Conservation (phyloP, 441 rosid species). For the Manihot esculenta region DNA sequence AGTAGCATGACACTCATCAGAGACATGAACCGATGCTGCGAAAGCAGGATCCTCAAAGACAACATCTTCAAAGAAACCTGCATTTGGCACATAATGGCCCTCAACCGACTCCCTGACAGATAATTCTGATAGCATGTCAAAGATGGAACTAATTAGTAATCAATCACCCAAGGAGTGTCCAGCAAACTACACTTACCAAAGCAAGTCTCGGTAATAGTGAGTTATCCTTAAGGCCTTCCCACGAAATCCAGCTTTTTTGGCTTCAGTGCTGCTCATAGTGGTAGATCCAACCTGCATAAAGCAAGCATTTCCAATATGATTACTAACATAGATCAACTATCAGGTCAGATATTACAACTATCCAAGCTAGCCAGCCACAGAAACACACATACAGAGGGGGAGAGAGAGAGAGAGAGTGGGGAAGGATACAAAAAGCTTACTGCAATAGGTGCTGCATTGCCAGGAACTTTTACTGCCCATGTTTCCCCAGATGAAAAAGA, state of each 20-base stretch:
- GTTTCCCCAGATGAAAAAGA: slow-evolving; percentile 72
- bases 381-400: background rate
- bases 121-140: slow-evolving; percentile 27
- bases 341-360: background rate
- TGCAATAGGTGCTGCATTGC: slow-evolving; percentile 87
- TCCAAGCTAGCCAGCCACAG: background rate
- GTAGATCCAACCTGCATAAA: slow-evolving; percentile 76
- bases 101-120: slow-evolving; percentile 82
- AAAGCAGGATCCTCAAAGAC: slow-evolving; percentile 77
- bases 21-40: slow-evolving; percentile 35
- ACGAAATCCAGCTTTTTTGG: slow-evolving; percentile 80
- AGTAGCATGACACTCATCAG: slow-evolving; percentile 45
- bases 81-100: slow-evolving; percentile 77
- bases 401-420: background rate
- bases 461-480: slow-evolving; percentile 96
- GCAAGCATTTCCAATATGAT: slow-evolving; percentile 8
- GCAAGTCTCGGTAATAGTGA: slow-evolving; percentile 78
- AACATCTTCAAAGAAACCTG: slow-evolving; percentile 74
- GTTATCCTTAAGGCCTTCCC: slow-evolving; percentile 89
- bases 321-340: background rate
- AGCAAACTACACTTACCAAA: slow-evolving; percentile 51
- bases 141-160: slow-evolving; percentile 12
- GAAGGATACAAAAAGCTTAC: slow-evolving; percentile 39
- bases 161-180: slow-evolving; percentile 9
- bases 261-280: slow-evolving; percentile 75